Evolutionary conservation across 306 rosid genomes (phyloP), one percentile per base, ranked within the genome.

Genomic region (barrel medic (Medicago truncatula)): DNA sequence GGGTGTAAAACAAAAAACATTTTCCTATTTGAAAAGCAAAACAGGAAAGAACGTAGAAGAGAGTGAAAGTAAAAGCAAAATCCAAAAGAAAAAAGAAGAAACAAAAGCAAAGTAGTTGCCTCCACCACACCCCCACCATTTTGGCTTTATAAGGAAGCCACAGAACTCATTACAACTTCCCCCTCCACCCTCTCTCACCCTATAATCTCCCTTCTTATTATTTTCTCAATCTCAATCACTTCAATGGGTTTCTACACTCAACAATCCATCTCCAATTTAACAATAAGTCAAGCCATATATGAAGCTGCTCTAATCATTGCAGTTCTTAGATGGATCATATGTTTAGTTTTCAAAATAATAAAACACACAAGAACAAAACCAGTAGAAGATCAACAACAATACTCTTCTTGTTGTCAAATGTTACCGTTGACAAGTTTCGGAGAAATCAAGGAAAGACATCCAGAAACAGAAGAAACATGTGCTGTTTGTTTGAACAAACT

Each of bases 281-380:
- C 87, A 7, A 39, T 85, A 47, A 82, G 90, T 8, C 91, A 89
- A 12, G 76, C 86, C 10, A 44, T 91, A 23, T 91, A 88, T 64
- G 90, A 91, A 43, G 84, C 84, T 10, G 97, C 97, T 43, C 79
- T 92, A 10, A 76, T 82, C 34, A 80, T 92, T 39, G 96, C 97
- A 5, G 15, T 89, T 18, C 49, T 88, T 4, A 88, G 96, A 89
- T 92, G 91, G 85, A 75, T 82, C 10, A 41, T 86, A 7, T 88
- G 82, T 71, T 91, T 92, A 74, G 79, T 66, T 31, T 53, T 75
- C 54, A 81, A 75, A 53, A 11, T 82, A 5, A 74, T 83, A 61
- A 74, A 81, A 15, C 67, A 73, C 10, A 77, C 84, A 52, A 75
- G 74, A 7, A 68, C 8, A 74, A 0, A 13, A 23, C 15, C 10